phyloP scores from a whole-genome alignment of 1,284 basidiomycete species.

The Heterobasidion annosum region DNA sequence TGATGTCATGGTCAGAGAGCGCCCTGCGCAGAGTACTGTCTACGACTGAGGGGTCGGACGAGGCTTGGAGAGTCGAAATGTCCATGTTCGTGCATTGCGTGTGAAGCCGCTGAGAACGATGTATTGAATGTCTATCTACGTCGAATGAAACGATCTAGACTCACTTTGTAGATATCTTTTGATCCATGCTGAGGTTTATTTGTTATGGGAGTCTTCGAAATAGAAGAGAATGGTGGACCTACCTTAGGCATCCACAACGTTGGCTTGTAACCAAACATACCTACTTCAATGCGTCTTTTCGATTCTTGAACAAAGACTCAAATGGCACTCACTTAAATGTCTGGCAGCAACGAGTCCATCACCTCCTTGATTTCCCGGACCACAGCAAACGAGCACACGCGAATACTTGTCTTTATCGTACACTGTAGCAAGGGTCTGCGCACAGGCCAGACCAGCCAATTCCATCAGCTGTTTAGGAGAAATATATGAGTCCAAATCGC shows the following conservation, averaged over 20 bases:
- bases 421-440: constrained; percentile 75
- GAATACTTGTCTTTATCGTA: constrained; percentile 62
- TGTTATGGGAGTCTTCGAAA: background rate
- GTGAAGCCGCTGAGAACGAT: constrained; percentile 53
- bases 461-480: constrained; percentile 79
- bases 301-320: background rate
- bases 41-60: constrained; percentile 26
- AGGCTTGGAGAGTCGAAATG: constrained; percentile 52
- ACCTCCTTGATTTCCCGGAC: constrained; percentile 96
- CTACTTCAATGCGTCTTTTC: constrained; percentile 25
- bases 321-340: constrained; percentile 62
- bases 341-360: constrained; percentile 96
- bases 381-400: constrained; percentile 87
- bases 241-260: constrained; percentile 92
- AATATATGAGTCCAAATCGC: background rate
- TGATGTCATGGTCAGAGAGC: constrained; percentile 66
- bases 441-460: constrained; percentile 93
- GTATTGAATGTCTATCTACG: background rate
- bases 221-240: constrained; percentile 5
- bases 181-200: constrained; percentile 55
- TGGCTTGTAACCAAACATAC: constrained; percentile 83
- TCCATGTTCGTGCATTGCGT: constrained; percentile 84
- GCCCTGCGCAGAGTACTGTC: constrained; percentile 39
- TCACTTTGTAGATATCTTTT: constrained; percentile 82
- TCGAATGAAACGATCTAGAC: background rate